A percentile compares a stretch with the other conserved stretches of the same genome.
Conservation (phyloP, 2,329 filamentous ascomycete genomes). For the Ophiostoma fasciatum region DNA sequence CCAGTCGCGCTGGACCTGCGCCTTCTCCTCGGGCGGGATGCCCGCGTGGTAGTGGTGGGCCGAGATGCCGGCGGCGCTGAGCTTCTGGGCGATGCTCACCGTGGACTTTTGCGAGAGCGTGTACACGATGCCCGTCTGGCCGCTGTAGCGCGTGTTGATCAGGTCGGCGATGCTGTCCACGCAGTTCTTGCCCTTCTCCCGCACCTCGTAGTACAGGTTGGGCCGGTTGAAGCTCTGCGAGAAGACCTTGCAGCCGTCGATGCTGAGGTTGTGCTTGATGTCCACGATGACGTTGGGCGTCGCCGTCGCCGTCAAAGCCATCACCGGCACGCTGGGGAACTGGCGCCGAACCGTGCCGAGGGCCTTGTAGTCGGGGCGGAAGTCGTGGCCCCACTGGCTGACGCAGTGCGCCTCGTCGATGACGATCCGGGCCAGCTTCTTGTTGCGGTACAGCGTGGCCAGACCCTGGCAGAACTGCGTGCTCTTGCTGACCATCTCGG, state of each 20-base stretch:
- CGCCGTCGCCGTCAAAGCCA: slow-evolving; percentile 90
- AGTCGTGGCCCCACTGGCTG: slow-evolving; percentile 98
- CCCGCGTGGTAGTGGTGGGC: slow-evolving; percentile 79
- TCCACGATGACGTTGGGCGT: slow-evolving; percentile 87
- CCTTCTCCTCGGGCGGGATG: slow-evolving; percentile 54
- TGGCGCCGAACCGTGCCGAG: slow-evolving; percentile 58
- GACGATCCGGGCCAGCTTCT: slow-evolving; percentile 74
- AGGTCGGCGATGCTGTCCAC: slow-evolving; percentile 41
- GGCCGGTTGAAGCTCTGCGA: slow-evolving; percentile 94
- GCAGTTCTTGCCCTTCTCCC: slow-evolving; percentile 49
- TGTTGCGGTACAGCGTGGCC: slow-evolving; percentile 48
- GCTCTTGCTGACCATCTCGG: slow-evolving; percentile 90
- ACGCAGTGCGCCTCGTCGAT: slow-evolving; percentile 99
- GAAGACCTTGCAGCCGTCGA: slow-evolving; percentile 63
- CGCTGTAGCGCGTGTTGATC: slow-evolving; percentile 55
- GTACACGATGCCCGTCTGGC: slow-evolving; percentile 82
- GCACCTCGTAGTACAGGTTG: slow-evolving; percentile 81
- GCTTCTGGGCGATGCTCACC: slow-evolving; percentile 60
- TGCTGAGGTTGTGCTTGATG: slow-evolving; percentile 80
- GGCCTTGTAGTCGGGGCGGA: slow-evolving; percentile 86
- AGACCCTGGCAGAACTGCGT: slow-evolving; percentile 50
- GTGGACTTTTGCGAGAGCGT: slow-evolving; percentile 75
- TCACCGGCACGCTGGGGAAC: slow-evolving; percentile 71
- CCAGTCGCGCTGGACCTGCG: slow-evolving; percentile 63
- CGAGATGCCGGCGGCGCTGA: slow-evolving; percentile 49